phyloP scores from a whole-genome alignment of 148 eudicot genomes.

The Rhododendron kiyosumense region DNA sequence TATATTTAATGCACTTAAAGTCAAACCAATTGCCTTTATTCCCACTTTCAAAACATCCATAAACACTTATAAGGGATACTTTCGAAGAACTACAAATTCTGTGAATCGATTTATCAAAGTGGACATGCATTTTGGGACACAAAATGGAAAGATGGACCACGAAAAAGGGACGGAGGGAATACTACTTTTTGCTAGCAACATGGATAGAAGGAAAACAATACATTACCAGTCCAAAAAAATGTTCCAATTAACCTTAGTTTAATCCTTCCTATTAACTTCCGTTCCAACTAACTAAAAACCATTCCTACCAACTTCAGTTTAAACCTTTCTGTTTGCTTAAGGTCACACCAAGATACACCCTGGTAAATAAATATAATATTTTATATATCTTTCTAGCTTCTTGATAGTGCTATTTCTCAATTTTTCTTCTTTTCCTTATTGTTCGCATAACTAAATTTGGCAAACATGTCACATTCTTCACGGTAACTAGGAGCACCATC shows the following conservation, averaged over 20 bases:
- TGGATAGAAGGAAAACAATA: background rate
- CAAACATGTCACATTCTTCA: background rate
- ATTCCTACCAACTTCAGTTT: background rate
- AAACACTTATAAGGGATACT: background rate
- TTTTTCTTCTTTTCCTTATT: background rate
- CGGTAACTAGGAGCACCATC: background rate
- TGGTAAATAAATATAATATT: background rate
- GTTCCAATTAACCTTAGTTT: background rate
- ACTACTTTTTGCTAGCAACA: background rate
- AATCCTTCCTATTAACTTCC: background rate
- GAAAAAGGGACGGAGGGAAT: background rate
- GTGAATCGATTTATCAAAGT: background rate
- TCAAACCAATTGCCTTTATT: background rate
- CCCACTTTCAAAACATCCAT: background rate
- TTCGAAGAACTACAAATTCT: background rate
- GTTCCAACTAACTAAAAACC: background rate
- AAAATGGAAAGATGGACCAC: background rate
- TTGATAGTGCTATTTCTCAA: background rate
- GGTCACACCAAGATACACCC: background rate
- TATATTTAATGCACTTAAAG: background rate
- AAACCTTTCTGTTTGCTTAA: background rate
- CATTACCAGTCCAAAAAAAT: background rate
- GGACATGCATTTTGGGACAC: background rate
- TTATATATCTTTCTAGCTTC: background rate
- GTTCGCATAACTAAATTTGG: background rate